A percentile compares a stretch with the other conserved stretches of the same genome.
These are phyloP conservation scores for Sindora glabra DNA, from an alignment of 306 rosid genomes.

Conservation along the genomic window DNA sequence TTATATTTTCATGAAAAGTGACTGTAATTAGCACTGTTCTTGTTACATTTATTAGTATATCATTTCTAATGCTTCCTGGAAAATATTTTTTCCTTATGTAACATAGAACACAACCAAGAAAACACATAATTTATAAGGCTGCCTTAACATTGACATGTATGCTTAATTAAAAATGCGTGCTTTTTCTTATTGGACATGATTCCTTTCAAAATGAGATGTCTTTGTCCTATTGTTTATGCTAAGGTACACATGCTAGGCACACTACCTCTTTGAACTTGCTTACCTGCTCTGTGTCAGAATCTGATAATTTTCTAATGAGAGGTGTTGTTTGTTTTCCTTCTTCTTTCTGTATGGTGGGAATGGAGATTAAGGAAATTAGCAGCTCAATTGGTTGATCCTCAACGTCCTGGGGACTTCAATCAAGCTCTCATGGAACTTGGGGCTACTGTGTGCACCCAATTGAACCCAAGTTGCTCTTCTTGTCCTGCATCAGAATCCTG, in stretches of 20 bases:
- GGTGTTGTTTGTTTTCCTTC: not conserved
- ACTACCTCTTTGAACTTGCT: not conserved
- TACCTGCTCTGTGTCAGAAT: not conserved
- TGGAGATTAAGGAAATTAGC: slow-evolving; percentile 70
- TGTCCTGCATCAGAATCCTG: slow-evolving; percentile 79
- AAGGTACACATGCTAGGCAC: not conserved
- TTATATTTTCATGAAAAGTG: not conserved
- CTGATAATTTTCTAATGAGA: not conserved
- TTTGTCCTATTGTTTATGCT: not conserved
- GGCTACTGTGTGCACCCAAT: slow-evolving; percentile 71
- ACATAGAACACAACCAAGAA: no score
- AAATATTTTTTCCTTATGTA: not conserved
- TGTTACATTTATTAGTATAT: not conserved
- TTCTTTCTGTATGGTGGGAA: slow-evolving; percentile 4
- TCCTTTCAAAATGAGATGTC: not conserved
- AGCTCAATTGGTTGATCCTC: slow-evolving; percentile 72
- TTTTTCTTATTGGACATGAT: slow-evolving; percentile 9
- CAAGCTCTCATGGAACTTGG: slow-evolving; percentile 98
- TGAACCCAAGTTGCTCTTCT: slow-evolving; percentile 62
- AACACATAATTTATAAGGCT: no score
- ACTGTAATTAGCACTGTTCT: not conserved
- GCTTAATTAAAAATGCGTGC: no score
- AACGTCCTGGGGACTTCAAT: slow-evolving; percentile 86
- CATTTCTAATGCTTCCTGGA: not conserved
- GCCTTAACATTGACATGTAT: no score